Conservation (phyloP, 129 eudicot species). For the Arctium minus region DNA sequence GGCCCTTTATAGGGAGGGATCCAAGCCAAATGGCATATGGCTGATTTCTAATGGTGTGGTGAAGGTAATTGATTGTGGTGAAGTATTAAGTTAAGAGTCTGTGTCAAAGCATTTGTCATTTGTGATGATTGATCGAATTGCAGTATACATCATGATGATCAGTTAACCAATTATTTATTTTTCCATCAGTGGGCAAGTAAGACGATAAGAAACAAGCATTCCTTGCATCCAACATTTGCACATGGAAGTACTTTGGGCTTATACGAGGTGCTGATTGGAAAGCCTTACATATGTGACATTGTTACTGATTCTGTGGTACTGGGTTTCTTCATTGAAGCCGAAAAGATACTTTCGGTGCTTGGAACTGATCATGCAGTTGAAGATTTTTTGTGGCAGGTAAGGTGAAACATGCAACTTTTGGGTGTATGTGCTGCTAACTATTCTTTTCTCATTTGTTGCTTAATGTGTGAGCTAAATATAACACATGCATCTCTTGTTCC, state of each 20-base stretch:
- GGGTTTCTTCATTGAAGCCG: slow-evolving; percentile 78
- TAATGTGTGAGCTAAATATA: neutral
- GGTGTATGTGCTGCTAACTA: neutral
- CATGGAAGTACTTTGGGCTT: slow-evolving; percentile 92
- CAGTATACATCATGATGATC: neutral
- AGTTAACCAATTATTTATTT: slow-evolving; percentile 1
- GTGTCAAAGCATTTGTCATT: neutral
- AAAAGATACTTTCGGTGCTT: slow-evolving; percentile 56
- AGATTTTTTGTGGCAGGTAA: slow-evolving; percentile 90
- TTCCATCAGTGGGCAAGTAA: slow-evolving; percentile 71
- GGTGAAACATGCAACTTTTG: neutral
- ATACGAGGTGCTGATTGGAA: slow-evolving; percentile 78
- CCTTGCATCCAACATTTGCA: slow-evolving; percentile 75
- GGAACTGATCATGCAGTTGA: slow-evolving; percentile 75
- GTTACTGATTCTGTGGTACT: slow-evolving; percentile 78
- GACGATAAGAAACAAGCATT: slow-evolving; percentile 40
- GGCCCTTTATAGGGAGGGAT: slow-evolving; percentile 71
- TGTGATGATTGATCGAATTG: neutral
- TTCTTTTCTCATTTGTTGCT: neutral
- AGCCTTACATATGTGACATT: slow-evolving; percentile 82
- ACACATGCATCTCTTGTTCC: neutral
- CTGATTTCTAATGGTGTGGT: slow-evolving; percentile 87
- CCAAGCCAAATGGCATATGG: slow-evolving; percentile 79
- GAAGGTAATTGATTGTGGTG: slow-evolving; percentile 51
- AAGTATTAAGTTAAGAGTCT: neutral